These are phyloP conservation scores for Penicillium sp. DNA, from an alignment of 2,329 filamentous ascomycete genomes.

Conservation along the genomic window DNA sequence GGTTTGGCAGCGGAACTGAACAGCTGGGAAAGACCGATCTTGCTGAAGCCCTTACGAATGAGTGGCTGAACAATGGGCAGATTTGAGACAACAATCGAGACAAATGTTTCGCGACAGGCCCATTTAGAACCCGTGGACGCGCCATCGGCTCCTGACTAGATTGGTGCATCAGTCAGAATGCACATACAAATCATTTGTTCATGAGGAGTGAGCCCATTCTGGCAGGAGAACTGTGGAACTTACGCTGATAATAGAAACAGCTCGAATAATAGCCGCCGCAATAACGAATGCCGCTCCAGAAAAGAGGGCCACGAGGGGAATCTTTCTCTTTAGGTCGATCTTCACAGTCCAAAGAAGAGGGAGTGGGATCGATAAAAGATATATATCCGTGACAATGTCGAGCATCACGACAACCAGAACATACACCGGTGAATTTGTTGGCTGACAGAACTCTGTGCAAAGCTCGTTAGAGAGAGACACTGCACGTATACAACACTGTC, in stretches of 20 bases:
- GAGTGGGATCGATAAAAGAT: constrained; percentile 58
- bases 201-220: neutral
- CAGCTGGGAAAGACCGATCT: constrained; percentile 27
- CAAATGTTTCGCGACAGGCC: constrained; percentile 46
- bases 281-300: constrained; percentile 56
- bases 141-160: constrained; percentile 33
- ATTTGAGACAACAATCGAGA: constrained; percentile 44
- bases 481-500: too few species aligned
- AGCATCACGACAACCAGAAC: constrained; percentile 50
- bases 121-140: constrained; percentile 40
- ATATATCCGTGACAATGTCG: constrained; percentile 58
- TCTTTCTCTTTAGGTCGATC: constrained; percentile 50
- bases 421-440: constrained; percentile 48
- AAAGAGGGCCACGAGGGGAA: constrained; percentile 54
- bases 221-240: neutral
- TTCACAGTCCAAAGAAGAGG: constrained; percentile 57
- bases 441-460: constrained; percentile 45
- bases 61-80: constrained; percentile 41
- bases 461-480: neutral
- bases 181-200: neutral
- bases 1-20: constrained; percentile 24
- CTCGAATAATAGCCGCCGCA: constrained; percentile 53
- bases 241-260: constrained; percentile 47
- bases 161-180: neutral
- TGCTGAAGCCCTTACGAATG: constrained; percentile 25